Evolutionary conservation across 495 filamentous ascomycete genomes (phyloP), one percentile per base, ranked within the genome.

Genomic region (Rhypophila decipiens): DNA sequence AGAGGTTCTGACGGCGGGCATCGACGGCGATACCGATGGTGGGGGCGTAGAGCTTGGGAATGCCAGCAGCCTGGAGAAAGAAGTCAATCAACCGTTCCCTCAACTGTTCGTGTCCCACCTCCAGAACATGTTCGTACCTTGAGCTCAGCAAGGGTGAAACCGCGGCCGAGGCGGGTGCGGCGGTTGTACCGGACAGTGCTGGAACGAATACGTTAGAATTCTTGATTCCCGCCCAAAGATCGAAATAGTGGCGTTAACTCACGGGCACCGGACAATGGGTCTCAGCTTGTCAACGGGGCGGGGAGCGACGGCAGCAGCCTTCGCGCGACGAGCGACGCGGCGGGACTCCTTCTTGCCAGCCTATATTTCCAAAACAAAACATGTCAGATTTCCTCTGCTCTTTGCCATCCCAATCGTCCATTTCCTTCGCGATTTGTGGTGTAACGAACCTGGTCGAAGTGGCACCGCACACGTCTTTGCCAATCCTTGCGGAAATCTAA

Each of bases 401-500:
- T 52, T 19, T 38, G 24, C 50, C 23, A 23, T 5, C 12, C 36
- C 31, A 36, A 21, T 13, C 46, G 24, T 50, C 31, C 23, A 20
- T 42, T 23, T 49, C 34, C 24, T 31, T 13, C 24, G 15, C 31
- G 38, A 24, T 38, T 40, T 4, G 18, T 21, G 36, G 36, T 18
- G 10, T 5, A 1, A 60, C 67, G 56, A 90, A 97, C 91, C 91
- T 98, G 93, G 79, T 98, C 88, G 79, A 98, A 98, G 80, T 97
- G 94, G 69, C 82, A 81, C 74, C 90, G 87, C 60, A 98, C 93
- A 76, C 93, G 90, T 73, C 87, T 86, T 74, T 96, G 90, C 93
- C 93, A 98, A 78, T 98, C 88, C 89, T 98, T 98, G 80, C 89
- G 93, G 89, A 98, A 98, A 74, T 98, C 88, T 91, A 34, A 46